A percentile compares a stretch with the other conserved stretches of the same genome.
phyloP scores from a whole-genome alignment of 2,329 filamentous ascomycete species.

The Aspergillus glaucus region DNA sequence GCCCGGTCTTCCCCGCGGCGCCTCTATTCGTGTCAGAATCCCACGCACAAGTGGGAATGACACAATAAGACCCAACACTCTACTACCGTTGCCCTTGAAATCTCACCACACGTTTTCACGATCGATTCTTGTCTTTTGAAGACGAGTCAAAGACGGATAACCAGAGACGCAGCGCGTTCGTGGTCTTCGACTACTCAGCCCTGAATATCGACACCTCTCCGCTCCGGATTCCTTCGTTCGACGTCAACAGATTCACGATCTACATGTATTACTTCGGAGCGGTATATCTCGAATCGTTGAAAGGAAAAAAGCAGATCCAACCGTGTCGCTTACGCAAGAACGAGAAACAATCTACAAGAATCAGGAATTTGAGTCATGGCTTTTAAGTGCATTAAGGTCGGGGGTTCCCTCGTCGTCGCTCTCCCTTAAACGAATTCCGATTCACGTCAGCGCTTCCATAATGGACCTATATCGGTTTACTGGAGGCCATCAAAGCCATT shows the following conservation, averaged over 20 bases:
- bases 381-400: slow-evolving; percentile 14
- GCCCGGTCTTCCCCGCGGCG: slow-evolving; percentile 6
- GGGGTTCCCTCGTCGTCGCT: slow-evolving; percentile 20
- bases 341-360: slow-evolving; percentile 5
- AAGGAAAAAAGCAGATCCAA: slow-evolving; percentile 5
- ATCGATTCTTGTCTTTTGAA: not conserved
- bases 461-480: slow-evolving; percentile 24
- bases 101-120: not conserved
- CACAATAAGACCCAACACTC: slow-evolving; percentile 4
- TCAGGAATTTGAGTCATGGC: slow-evolving; percentile 16
- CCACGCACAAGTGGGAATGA: slow-evolving; percentile 15
- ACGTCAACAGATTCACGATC: slow-evolving; percentile 4
- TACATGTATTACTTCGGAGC: slow-evolving; percentile 18
- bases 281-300: slow-evolving; percentile 5
- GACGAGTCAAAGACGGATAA: not conserved
- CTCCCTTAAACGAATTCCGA: slow-evolving; percentile 21
- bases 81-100: not conserved
- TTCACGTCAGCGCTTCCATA: slow-evolving; percentile 18
- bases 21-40: slow-evolving; percentile 2
- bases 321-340: slow-evolving; percentile 1
- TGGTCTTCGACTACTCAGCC: slow-evolving; percentile 1
- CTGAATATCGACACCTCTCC: slow-evolving; percentile 2
- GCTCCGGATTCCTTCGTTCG: not conserved
- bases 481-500: slow-evolving; percentile 29
- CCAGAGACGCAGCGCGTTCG: slow-evolving; percentile 7